Conservation (phyloP, 768 basidiomycete species). For the Macrolepiota albuminosa region DNA sequence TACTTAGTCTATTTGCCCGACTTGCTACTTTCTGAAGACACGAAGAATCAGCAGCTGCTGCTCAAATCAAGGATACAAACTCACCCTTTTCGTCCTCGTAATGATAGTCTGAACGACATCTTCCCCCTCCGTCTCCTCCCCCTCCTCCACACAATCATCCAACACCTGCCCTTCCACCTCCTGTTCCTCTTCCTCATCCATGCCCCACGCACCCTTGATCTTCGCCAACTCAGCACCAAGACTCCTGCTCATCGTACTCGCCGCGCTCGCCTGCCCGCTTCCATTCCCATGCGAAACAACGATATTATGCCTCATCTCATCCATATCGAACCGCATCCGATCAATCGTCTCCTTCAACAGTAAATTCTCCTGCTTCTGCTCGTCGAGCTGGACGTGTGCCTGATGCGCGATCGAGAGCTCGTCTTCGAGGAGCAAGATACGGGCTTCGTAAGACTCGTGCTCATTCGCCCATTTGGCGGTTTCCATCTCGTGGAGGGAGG, state of each 20-base stretch:
- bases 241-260: constrained; percentile 64
- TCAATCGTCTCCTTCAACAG: constrained; percentile 95
- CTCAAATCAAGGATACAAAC: constrained; percentile 14
- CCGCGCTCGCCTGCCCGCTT: constrained; percentile 43
- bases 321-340: constrained; percentile 89
- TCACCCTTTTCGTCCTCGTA: constrained; percentile 72
- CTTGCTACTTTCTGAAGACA: constrained; percentile 57
- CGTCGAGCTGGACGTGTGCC: constrained; percentile 72
- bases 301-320: constrained; percentile 69
- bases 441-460: constrained; percentile 66
- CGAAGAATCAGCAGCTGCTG: constrained; percentile 7
- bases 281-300: constrained; percentile 31
- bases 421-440: constrained; percentile 61
- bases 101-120: constrained; percentile 87
- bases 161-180: constrained; percentile 30
- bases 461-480: constrained; percentile 60
- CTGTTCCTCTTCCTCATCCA: constrained; percentile 33
- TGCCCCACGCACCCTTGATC: constrained; percentile 44
- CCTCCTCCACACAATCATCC: constrained; percentile 32
- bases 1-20: constrained; percentile 48
- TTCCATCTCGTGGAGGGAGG: constrained; percentile 61
- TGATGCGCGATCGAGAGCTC: constrained; percentile 69
- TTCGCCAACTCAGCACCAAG: constrained; percentile 70
- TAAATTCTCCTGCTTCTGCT: constrained; percentile 93
- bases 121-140: constrained; percentile 60